Conservation (phyloP, 768 basidiomycete species). For the Amanita fuliginea region DNA sequence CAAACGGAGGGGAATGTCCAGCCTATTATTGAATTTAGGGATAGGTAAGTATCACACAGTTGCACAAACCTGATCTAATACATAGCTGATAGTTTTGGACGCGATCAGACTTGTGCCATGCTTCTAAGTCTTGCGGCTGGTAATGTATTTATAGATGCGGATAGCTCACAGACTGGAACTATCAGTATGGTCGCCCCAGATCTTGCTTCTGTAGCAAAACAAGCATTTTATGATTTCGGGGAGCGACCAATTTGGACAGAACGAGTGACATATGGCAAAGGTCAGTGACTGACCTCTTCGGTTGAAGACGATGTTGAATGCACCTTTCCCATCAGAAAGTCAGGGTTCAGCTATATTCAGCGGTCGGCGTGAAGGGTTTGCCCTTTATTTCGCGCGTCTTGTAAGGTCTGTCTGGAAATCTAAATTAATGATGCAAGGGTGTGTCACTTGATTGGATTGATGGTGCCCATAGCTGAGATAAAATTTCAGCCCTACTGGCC, state of each 20-base stretch:
- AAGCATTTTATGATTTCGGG: conserved; percentile 79
- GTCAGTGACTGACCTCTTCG: conserved; percentile 24
- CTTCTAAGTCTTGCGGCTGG: conserved; percentile 77
- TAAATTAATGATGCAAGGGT: conserved; percentile 62
- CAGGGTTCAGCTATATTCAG: conserved; percentile 74
- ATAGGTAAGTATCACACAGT: conserved; percentile 39
- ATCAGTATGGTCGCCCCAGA: conserved; percentile 49
- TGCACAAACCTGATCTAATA: conserved; percentile 2
- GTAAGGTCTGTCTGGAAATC: conserved; percentile 82
- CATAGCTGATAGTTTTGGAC: conserved; percentile 56
- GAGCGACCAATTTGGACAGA: conserved; percentile 79
- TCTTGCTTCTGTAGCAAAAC: conserved; percentile 62
- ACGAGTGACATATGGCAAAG: conserved; percentile 63
- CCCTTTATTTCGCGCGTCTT: conserved; percentile 77
- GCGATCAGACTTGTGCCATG: conserved; percentile 90
- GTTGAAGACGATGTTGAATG: conserved; percentile 12
- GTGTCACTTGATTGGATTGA: conserved; percentile 11
- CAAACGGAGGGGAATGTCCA: conserved; percentile 68
- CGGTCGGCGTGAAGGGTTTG: conserved; percentile 81
- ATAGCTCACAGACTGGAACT: conserved; percentile 31
- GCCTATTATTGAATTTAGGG: conserved; percentile 73
- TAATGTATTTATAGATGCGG: conserved; percentile 69
- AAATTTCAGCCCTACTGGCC: conserved; percentile 17
- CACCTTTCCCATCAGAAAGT: conserved; percentile 32
- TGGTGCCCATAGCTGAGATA: neutral